Evolutionary conservation across 805 yeast genomes (phyloP).

Genomic region (Suhomyces xylopsoci): DNA sequence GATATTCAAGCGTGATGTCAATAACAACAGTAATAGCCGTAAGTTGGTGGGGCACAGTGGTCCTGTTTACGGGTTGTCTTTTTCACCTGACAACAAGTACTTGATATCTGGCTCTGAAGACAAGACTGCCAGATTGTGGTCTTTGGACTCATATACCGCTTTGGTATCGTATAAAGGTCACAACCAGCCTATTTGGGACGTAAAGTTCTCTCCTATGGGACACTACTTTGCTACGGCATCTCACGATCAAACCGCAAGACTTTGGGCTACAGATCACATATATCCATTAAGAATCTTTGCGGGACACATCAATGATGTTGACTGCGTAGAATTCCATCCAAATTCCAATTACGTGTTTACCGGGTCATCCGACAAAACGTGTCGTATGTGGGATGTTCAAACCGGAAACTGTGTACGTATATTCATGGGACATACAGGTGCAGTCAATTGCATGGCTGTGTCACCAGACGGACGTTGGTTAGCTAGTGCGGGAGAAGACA

Average conservation of each 20-base stretch:
- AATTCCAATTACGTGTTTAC: conserved; percentile 92
- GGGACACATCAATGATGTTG: conserved; percentile 96
- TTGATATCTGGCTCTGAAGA: conserved; percentile 86
- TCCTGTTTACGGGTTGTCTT: conserved; percentile 84
- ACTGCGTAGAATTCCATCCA: conserved; percentile 92
- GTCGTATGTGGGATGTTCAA: conserved; percentile 96
- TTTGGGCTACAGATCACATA: conserved; percentile 98
- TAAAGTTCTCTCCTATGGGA: conserved; percentile 88
- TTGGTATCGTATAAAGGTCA: conserved; percentile 95
- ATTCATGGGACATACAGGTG: conserved; percentile 89
- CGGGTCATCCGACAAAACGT: conserved; percentile 92
- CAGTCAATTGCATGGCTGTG: conserved; percentile 79
- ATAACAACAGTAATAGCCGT: conserved; percentile 46
- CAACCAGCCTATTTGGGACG: conserved; percentile 97
- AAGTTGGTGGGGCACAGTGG: conserved; percentile 90
- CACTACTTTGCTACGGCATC: conserved; percentile 98
- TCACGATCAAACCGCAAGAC: conserved; percentile 94
- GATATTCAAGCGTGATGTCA: conserved; percentile 52
- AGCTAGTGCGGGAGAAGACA: conserved; percentile 93
- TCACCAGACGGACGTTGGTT: conserved; percentile 97
- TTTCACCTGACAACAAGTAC: conserved; percentile 85
- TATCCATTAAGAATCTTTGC: conserved; percentile 95
- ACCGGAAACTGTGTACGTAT: conserved; percentile 87
- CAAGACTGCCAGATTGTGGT: conserved; percentile 90
- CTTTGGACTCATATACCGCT: conserved; percentile 83